Evolutionary conservation across 2,329 filamentous ascomycete species (phyloP).

Genomic region (Curvularia sp.): DNA sequence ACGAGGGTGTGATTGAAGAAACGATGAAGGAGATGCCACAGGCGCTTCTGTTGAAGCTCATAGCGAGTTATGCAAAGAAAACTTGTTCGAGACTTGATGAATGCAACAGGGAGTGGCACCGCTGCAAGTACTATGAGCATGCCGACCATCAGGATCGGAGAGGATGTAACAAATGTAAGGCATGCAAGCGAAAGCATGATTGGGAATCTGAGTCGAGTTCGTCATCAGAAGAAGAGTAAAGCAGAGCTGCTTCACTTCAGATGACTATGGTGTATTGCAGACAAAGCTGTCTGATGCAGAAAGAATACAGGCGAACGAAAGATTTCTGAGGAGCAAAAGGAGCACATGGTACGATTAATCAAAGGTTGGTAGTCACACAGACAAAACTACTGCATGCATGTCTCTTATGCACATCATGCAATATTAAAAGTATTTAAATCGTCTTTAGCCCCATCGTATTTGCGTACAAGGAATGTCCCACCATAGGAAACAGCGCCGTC

Average conservation of each 20-base stretch:
- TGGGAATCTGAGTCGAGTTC: no score
- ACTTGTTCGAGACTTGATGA: no score
- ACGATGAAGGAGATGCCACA: background rate
- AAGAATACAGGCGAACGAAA: no score
- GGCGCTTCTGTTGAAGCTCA: background rate
- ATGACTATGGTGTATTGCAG: no score
- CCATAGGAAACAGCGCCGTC: no score
- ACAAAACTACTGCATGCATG: background rate
- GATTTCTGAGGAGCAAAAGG: no score
- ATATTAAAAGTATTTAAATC: background rate
- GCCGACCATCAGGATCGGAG: background rate
- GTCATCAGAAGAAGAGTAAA: no score
- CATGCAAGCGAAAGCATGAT: background rate
- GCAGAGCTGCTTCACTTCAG: no score
- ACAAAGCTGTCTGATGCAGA: no score
- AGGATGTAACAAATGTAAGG: background rate
- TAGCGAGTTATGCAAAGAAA: background rate
- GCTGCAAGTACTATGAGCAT: background rate
- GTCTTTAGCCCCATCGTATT: background rate
- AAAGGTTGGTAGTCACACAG: background rate
- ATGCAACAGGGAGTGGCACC: background rate
- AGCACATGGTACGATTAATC: no score
- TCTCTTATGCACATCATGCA: background rate
- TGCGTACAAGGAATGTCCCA: no score
- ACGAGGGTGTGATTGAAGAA: background rate